phyloP scores from a whole-genome alignment of 2,329 filamentous ascomycete genomes.

The Tympanopsis confertula region DNA sequence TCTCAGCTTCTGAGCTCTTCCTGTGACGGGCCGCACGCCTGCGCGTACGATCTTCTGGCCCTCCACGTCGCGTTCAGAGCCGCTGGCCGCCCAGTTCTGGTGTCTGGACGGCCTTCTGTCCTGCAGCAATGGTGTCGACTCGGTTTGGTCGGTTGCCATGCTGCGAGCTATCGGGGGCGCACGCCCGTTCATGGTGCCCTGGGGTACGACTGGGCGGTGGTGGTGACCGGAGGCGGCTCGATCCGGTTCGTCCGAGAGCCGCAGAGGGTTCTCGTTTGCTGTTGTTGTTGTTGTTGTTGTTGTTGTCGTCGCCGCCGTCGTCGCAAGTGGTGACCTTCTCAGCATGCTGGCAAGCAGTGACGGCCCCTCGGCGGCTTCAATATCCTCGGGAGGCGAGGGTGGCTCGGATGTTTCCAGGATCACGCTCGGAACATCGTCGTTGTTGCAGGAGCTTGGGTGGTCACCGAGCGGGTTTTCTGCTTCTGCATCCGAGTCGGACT shows the following conservation, averaged over 20 bases:
- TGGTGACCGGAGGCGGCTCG: too few species aligned
- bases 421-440: slow-evolving; percentile 7
- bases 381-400: slow-evolving; percentile 9
- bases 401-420: slow-evolving; percentile 17
- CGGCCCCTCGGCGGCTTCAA: slow-evolving; percentile 10
- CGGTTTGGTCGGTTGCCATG: too few species aligned
- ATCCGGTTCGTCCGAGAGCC: too few species aligned
- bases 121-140: too few species aligned
- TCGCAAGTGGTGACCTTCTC: slow-evolving; percentile 30
- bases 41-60: slow-evolving; percentile 33
- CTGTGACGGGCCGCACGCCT: too few species aligned
- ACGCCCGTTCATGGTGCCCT: too few species aligned
- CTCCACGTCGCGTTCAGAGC: slow-evolving; percentile 31
- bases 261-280: too few species aligned
- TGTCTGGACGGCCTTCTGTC: too few species aligned
- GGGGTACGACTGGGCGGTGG: too few species aligned
- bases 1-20: too few species aligned
- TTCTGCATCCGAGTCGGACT: slow-evolving; percentile 7
- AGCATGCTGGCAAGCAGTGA: slow-evolving; percentile 33
- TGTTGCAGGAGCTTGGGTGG: too few species aligned
- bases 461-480: not conserved
- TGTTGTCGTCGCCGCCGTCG: slow-evolving; percentile 1
- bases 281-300: slow-evolving; percentile 3
- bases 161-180: too few species aligned
- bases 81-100: slow-evolving; percentile 9